A percentile compares a stretch with the other conserved stretches of the same genome.
Conservation (phyloP, 106 monocot species). For the Narthecium ossifragum region DNA sequence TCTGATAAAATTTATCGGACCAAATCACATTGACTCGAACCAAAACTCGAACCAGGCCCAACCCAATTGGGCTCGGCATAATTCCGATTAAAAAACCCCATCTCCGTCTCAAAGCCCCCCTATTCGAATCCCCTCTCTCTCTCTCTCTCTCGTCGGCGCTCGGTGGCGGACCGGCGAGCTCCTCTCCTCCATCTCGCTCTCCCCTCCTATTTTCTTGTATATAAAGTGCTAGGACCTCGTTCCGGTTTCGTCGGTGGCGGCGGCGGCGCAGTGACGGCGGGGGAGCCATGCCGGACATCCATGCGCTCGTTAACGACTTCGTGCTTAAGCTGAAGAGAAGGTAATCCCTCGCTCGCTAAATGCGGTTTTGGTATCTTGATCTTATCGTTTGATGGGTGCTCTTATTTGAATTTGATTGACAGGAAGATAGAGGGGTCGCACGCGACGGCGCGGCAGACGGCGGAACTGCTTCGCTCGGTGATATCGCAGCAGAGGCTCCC, state of each 20-base stretch:
- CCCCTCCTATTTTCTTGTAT: background rate
- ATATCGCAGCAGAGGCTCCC: slow-evolving; percentile 87
- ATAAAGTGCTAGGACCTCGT: background rate
- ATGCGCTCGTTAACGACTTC: slow-evolving; percentile 73
- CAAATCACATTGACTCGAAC: too few species aligned
- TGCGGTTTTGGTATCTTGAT: background rate
- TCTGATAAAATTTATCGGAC: too few species aligned
- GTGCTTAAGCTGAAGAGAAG: slow-evolving; percentile 77
- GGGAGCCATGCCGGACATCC: slow-evolving; percentile 78
- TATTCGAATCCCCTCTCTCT: background rate
- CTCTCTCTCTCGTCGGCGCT: slow-evolving; percentile 3
- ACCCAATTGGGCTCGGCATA: too few species aligned
- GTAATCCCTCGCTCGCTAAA: slow-evolving; percentile 1
- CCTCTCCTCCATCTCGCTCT: background rate
- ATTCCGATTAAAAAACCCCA: too few species aligned
- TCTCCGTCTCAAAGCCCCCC: too few species aligned
- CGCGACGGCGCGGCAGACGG: slow-evolving; percentile 73
- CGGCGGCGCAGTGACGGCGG: background rate
- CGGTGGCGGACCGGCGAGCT: too few species aligned
- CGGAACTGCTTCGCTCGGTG: slow-evolving; percentile 85
- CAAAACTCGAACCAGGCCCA: too few species aligned
- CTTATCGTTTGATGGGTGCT: background rate
- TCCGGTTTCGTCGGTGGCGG: background rate
- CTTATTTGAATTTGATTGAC: background rate
- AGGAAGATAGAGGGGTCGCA: slow-evolving; percentile 98